Conservation (phyloP, 164 flowering plant genomes). For the Protea cynaroides region DNA sequence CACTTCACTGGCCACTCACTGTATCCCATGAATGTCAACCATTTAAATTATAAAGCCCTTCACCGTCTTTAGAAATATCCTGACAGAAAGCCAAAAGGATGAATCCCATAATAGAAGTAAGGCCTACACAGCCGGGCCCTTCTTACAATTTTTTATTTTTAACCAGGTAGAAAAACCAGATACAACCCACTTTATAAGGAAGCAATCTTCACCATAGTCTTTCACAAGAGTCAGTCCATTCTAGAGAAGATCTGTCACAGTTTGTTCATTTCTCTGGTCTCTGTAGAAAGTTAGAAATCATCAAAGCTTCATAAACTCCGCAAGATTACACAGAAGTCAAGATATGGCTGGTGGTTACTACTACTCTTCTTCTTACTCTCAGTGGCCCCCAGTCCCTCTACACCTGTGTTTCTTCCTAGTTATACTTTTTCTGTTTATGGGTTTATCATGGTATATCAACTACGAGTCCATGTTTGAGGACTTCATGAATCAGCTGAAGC, state of each 20-base stretch:
- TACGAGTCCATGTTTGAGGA: conserved; percentile 51
- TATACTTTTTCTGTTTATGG: conserved; percentile 37
- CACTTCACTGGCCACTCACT: conserved; percentile 9
- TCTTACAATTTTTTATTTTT: neutral
- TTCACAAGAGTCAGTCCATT: neutral
- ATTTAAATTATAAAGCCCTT: conserved; percentile 6
- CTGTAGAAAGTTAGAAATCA: neutral
- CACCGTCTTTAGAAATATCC: conserved; percentile 23
- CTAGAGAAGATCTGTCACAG: neutral
- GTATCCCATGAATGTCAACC: conserved; percentile 17
- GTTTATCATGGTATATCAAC: conserved; percentile 61
- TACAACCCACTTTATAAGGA: neutral
- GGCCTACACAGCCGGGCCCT: neutral
- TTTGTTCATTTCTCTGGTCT: neutral
- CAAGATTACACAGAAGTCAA: neutral
- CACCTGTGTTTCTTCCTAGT: conserved; percentile 59
- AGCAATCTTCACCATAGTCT: neutral
- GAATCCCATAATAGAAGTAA: conserved; percentile 14
- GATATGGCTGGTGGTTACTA: conserved; percentile 14
- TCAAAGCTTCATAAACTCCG: too few relatives aligned
- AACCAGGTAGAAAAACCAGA: neutral
- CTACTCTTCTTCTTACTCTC: conserved; percentile 10
- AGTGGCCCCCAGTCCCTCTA: conserved; percentile 33
- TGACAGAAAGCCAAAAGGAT: conserved; percentile 7
- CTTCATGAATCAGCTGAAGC: conserved; percentile 48